These are phyloP conservation scores for Sphagnum contortum DNA, from an alignment of 225 moss, liverwort and hornwort genomes.

Conservation along the genomic window DNA sequence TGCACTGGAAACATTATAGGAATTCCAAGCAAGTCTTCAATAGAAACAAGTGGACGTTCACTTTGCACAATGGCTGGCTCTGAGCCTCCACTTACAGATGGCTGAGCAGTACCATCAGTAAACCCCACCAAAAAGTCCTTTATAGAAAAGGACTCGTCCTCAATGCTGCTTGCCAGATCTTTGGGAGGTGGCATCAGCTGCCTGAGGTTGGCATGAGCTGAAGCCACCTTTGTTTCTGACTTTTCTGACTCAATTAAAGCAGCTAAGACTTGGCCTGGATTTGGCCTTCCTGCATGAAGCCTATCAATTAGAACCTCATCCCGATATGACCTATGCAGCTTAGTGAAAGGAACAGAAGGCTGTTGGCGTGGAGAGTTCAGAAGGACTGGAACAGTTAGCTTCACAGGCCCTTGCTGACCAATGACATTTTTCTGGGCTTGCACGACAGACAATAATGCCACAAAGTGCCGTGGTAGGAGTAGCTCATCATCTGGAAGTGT, in stretches of 20 bases:
- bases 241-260: slow-evolving; percentile 25
- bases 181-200: neutral
- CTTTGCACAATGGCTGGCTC: neutral
- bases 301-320: no score
- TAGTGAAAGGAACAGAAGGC: slow-evolving; percentile 12
- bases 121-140: slow-evolving; percentile 50
- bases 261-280: slow-evolving; percentile 12
- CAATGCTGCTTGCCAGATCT: slow-evolving; percentile 3
- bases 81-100: slow-evolving; percentile 2
- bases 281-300: no score
- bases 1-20: slow-evolving; percentile 2
- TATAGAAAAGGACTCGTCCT: slow-evolving; percentile 33
- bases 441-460: slow-evolving; percentile 48
- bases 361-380: slow-evolving; percentile 11
- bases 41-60: slow-evolving; percentile 5
- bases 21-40: slow-evolving; percentile 50
- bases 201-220: neutral
- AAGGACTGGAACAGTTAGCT: neutral
- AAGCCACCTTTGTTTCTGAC: slow-evolving; percentile 10
- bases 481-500: slow-evolving; percentile 80
- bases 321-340: no score
- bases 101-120: neutral
- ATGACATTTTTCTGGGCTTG: slow-evolving; percentile 25
- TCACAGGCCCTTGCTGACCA: slow-evolving; percentile 10
- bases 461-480: slow-evolving; percentile 80